These are phyloP conservation scores for Acacia pycnantha DNA, from an alignment of 331 rosid genomes.

Conservation along the genomic window DNA sequence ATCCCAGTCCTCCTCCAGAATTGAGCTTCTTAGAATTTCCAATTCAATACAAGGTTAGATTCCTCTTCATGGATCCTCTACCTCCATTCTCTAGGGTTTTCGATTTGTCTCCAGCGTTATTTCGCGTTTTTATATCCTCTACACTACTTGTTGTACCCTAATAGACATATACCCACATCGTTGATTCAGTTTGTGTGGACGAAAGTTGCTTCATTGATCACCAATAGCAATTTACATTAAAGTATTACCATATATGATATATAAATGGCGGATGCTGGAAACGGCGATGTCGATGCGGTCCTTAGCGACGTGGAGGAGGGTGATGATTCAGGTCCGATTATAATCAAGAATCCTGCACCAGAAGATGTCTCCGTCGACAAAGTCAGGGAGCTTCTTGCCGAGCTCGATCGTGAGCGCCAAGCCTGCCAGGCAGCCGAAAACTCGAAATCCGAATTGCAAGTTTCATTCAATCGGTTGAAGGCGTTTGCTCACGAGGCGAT, in stretches of 20 bases:
- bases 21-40: neutral
- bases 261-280: conserved; percentile 49
- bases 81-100: conserved; percentile 16
- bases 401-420: conserved; percentile 87
- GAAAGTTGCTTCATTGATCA: conserved; percentile 28
- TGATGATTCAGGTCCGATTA: conserved; percentile 58
- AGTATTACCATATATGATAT: neutral
- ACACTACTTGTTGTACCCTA: neutral
- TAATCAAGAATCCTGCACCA: conserved; percentile 31
- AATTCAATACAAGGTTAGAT: neutral
- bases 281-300: conserved; percentile 55
- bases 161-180: neutral
- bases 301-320: conserved; percentile 65
- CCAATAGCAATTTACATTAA: conserved; percentile 21
- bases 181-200: conserved; percentile 11
- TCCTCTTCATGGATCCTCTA: neutral
- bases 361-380: conserved; percentile 66
- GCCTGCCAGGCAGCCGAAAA: conserved; percentile 80
- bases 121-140: neutral
- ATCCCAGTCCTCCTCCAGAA: neutral
- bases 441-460: conserved; percentile 65
- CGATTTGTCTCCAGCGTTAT: neutral
- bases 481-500: conserved; percentile 83
- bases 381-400: conserved; percentile 59
- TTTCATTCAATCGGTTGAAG: conserved; percentile 68